These are phyloP conservation scores for Ploettnerulaceae sp. DNA, from an alignment of 2,329 filamentous ascomycete species.

Conservation along the genomic window DNA sequence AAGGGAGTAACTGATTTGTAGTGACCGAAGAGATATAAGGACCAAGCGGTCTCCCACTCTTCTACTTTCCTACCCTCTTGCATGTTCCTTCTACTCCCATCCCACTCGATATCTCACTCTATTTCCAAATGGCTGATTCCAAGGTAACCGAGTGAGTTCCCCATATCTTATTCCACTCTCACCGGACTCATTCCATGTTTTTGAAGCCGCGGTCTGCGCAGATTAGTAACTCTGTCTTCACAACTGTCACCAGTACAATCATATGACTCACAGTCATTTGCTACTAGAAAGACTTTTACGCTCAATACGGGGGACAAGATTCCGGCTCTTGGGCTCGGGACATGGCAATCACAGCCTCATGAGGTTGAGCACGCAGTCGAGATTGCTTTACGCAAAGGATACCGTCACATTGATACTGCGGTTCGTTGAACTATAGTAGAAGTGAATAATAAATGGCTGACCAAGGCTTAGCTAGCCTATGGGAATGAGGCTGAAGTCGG, in stretches of 20 bases:
- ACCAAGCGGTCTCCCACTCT: conserved; percentile 12
- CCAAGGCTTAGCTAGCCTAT: conserved; percentile 52
- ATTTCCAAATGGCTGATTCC: conserved; percentile 31
- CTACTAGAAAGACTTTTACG: conserved; percentile 50
- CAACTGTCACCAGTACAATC: conserved; percentile 14
- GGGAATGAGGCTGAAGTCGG: conserved; percentile 70
- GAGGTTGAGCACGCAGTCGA: conserved; percentile 69
- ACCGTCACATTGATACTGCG: conserved; percentile 68
- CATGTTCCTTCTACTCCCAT: neutral
- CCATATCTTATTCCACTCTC: conserved; percentile 16
- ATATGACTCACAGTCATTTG: conserved; percentile 16
- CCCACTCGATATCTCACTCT: neutral
- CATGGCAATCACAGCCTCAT: conserved; percentile 67
- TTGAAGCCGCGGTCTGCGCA: conserved; percentile 28
- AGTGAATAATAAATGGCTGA: neutral
- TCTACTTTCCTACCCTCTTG: neutral
- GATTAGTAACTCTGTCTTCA: conserved; percentile 25
- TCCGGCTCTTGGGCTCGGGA: conserved; percentile 70
- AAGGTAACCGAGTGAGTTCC: conserved; percentile 31
- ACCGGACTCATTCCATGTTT: conserved; percentile 18
- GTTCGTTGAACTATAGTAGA: conserved; percentile 2
- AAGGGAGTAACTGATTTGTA: neutral
- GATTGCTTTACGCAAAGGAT: conserved; percentile 60
- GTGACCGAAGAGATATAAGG: too few relatives aligned
- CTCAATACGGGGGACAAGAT: conserved; percentile 77